Evolutionary conservation across 2,329 filamentous ascomycete species (phyloP).

Genomic region (Shiraia sp.): DNA sequence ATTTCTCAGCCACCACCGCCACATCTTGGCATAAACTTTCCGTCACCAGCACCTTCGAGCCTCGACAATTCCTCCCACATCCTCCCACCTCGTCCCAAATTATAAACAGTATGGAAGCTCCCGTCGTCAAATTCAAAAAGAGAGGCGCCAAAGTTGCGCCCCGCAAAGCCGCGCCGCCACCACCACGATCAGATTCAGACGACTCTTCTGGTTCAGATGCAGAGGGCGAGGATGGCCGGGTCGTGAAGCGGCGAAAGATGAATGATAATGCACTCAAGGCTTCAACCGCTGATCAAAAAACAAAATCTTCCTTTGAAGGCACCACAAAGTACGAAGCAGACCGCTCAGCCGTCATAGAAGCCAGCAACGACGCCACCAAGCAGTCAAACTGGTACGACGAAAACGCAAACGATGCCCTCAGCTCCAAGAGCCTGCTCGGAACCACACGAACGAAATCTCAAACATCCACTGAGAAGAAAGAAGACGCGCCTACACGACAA

Average conservation of each 20-base stretch:
- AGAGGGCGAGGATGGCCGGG: slow-evolving; percentile 65
- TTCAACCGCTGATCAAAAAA: slow-evolving; percentile 59
- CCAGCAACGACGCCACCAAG: slow-evolving; percentile 86
- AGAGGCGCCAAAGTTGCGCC: slow-evolving; percentile 76
- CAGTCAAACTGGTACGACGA: slow-evolving; percentile 89
- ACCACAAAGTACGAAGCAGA: slow-evolving; percentile 64
- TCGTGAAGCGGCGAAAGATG: slow-evolving; percentile 78
- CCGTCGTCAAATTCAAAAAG: slow-evolving; percentile 81
- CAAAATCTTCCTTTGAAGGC: slow-evolving; percentile 41
- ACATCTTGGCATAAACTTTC: slow-evolving; percentile 29
- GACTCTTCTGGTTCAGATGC: slow-evolving; percentile 75
- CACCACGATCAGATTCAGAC: slow-evolving; percentile 60
- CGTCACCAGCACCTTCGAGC: slow-evolving; percentile 3
- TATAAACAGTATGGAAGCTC: slow-evolving; percentile 47
- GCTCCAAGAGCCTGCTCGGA: slow-evolving; percentile 62
- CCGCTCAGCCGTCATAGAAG: slow-evolving; percentile 64
- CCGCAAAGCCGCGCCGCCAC: slow-evolving; percentile 81
- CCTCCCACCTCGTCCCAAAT: not conserved
- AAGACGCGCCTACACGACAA: slow-evolving; percentile 68
- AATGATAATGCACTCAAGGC: slow-evolving; percentile 68
- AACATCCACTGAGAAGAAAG: slow-evolving; percentile 77
- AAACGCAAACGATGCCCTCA: slow-evolving; percentile 55
- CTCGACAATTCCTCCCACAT: not conserved
- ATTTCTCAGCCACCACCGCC: slow-evolving; percentile 35
- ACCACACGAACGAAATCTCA: slow-evolving; percentile 53